Evolutionary conservation across 768 basidiomycete genomes (phyloP), one percentile per base, ranked within the genome.

Genomic region (Russula virescens): DNA sequence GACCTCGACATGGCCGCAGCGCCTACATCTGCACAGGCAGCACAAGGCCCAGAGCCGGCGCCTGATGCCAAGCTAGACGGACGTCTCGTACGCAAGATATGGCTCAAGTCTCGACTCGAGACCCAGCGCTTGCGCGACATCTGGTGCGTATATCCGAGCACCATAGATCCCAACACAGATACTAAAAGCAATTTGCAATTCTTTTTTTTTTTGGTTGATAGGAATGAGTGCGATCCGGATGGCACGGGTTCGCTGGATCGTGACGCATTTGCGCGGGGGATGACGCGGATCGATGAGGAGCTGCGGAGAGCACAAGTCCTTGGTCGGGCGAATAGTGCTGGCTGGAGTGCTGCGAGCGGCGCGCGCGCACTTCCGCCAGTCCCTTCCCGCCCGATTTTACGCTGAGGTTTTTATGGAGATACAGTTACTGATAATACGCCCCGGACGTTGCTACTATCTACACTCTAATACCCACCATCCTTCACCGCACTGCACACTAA

Each of bases 271-370:
- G 80, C 82, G 50, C 80, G 78, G 61, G 89, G 88, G 57, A 89
- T 89, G 87, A 88, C 86, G 86, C 80, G 83, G 38, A 87, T 91
- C 28, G 89, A 91, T 69, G 87, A 88, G 70, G 88, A 89, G 63
- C 80, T 91, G 18, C 75, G 85, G 19, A 79, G 81, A 28, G 77
- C 79, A 4, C 81, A 85, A 13, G 25, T 64, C 5, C 58, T 64
- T 26, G 65, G 63, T 48, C 62, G 63, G 1, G 26, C 62, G 23
- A 31, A 31, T 31, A 5, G 54, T 5, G 25, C 50, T 34, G 25
- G 61, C 10, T 62, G 48, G 49, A 18, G 42, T 40, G 14, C 42
- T 18, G 38, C 38, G 38, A 38, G 38, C 13, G 43, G 23, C 26
- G n/a, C 26, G 1, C 50, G 50, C 10, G 16, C 48, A 18, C 58